Percentiles rank a stretch among this genome's conserved stretches.
Conservation (phyloP, 75 land plant species). For the Sequoia sempervirens region DNA sequence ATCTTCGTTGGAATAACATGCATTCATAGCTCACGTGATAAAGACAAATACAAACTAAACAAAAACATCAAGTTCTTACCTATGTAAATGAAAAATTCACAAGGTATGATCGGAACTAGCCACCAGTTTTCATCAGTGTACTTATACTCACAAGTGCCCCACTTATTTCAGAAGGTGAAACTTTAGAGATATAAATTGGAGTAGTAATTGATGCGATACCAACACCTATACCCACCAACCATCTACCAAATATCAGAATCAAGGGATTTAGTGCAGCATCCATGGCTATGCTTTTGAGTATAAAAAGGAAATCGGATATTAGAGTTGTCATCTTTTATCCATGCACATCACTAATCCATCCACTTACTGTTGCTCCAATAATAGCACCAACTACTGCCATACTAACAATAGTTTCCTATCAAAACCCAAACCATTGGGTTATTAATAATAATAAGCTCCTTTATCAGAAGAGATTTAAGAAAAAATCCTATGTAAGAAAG, state of each 20-base stretch:
- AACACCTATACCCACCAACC: slow-evolving; percentile 72
- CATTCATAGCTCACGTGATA: no score
- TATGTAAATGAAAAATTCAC: slow-evolving; percentile 80
- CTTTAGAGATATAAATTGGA: slow-evolving; percentile 84
- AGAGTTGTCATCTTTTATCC: slow-evolving; percentile 75
- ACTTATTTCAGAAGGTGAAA: slow-evolving; percentile 72
- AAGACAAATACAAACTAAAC: no score
- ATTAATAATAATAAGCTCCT: neutral
- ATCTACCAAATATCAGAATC: slow-evolving; percentile 62
- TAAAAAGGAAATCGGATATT: slow-evolving; percentile 61
- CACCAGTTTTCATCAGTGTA: slow-evolving; percentile 84
- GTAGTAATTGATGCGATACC: slow-evolving; percentile 86
- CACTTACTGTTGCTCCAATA: slow-evolving; percentile 71
- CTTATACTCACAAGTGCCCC: slow-evolving; percentile 80
- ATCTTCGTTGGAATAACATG: no score
- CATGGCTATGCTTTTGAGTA: slow-evolving; percentile 59
- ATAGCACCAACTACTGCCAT: slow-evolving; percentile 87
- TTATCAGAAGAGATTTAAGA: neutral
- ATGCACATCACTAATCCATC: slow-evolving; percentile 69
- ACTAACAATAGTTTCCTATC: slow-evolving; percentile 87
- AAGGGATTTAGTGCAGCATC: slow-evolving; percentile 72
- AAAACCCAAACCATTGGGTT: neutral
- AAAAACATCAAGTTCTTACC: slow-evolving; percentile 26
- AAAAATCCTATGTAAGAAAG: neutral
- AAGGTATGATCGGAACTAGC: slow-evolving; percentile 83